These are phyloP conservation scores for Solanum chiquidenum DNA, from an alignment of 257 asterid species.

Conservation along the genomic window DNA sequence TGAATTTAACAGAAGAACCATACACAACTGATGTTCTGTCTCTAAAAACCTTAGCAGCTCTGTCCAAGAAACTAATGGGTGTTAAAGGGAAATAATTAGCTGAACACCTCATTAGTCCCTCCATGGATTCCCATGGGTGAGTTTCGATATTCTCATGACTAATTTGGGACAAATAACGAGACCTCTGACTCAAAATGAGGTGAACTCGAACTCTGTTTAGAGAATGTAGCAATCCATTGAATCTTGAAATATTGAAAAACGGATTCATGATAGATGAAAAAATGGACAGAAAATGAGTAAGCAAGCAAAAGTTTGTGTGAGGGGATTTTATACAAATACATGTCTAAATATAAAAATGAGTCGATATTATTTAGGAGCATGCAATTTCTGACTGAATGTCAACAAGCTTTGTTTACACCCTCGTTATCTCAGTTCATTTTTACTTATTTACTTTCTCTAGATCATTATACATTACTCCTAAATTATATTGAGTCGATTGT, in stretches of 20 bases:
- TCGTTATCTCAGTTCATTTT: too few species aligned
- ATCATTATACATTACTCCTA: not conserved
- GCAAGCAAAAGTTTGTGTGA: not conserved
- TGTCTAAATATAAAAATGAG: not conserved
- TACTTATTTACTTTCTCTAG: too few species aligned
- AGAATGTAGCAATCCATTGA: not conserved
- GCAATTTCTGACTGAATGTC: not conserved
- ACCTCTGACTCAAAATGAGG: not conserved
- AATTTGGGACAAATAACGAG: not conserved
- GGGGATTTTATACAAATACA: not conserved
- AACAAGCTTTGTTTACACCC: too few species aligned
- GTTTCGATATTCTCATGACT: not conserved
- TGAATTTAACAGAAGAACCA: constrained; percentile 16
- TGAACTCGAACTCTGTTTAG: not conserved
- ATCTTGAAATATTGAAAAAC: not conserved
- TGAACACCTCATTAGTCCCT: constrained; percentile 2
- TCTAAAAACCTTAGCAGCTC: constrained; percentile 25
- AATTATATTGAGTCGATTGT: not conserved
- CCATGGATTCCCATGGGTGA: not conserved
- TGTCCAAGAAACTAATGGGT: constrained; percentile 27
- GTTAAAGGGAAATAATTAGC: constrained; percentile 25
- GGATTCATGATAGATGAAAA: not conserved
- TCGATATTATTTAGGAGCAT: not conserved
- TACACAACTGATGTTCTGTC: constrained; percentile 22
- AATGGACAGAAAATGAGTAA: not conserved